A percentile compares a stretch with the other conserved stretches of the same genome.
phyloP scores from a whole-genome alignment of 108 stramenopile species.

The Cyclotella sp. region DNA sequence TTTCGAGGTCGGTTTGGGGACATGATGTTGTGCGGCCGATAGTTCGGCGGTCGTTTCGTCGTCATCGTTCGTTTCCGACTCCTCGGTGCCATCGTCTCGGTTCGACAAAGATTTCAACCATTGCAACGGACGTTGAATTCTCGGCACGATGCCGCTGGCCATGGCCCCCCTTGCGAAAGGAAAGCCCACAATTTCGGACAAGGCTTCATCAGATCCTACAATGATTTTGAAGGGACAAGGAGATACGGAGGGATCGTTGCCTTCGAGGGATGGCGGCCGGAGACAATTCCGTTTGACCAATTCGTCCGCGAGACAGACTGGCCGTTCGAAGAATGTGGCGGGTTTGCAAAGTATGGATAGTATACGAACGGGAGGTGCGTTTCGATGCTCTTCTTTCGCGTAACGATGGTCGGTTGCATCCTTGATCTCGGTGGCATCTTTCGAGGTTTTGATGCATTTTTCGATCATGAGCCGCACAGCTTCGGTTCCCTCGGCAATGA shows the following conservation, averaged over 20 bases:
- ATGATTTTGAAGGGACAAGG: slow-evolving; percentile 62
- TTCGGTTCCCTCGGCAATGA: slow-evolving; percentile 83
- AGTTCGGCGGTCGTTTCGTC: not conserved
- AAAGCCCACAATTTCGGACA: slow-evolving; percentile 72
- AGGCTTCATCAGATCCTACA: slow-evolving; percentile 55
- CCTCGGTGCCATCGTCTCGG: not conserved
- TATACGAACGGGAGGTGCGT: slow-evolving; percentile 44
- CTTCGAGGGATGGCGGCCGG: not conserved
- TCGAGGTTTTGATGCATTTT: slow-evolving; percentile 34
- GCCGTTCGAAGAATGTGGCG: slow-evolving; percentile 55
- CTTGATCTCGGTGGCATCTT: slow-evolving; percentile 7
- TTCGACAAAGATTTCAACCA: slow-evolving; percentile 62
- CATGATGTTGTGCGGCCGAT: not conserved
- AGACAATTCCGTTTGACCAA: slow-evolving; percentile 27
- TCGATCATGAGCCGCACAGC: slow-evolving; percentile 72
- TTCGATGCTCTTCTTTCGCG: not conserved
- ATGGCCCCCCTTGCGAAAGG: slow-evolving; percentile 70
- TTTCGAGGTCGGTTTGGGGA: no score
- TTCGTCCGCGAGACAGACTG: slow-evolving; percentile 44
- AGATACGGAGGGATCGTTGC: no score
- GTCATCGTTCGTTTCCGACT: no score
- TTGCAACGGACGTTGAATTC: slow-evolving; percentile 34
- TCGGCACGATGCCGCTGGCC: slow-evolving; percentile 73
- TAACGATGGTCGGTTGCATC: not conserved
- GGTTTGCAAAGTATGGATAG: slow-evolving; percentile 73